These are phyloP conservation scores for Paracorniculantispora psalliotae DNA, from an alignment of 2,329 filamentous ascomycete genomes.

Conservation along the genomic window DNA sequence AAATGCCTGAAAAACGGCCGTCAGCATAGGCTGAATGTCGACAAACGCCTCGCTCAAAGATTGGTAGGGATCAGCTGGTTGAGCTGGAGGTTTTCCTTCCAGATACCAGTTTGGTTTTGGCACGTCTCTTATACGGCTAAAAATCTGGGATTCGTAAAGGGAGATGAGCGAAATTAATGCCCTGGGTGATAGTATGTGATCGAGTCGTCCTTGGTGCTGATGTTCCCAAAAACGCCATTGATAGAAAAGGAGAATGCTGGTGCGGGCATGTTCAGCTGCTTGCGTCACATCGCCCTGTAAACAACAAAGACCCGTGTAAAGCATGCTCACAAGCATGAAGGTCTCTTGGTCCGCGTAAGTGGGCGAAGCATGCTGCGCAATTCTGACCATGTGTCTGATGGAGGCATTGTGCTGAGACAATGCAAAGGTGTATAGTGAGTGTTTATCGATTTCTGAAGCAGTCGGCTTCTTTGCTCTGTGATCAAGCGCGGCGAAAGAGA, in stretches of 20 bases:
- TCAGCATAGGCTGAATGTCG: slow-evolving; percentile 5
- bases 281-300: slow-evolving; percentile 3
- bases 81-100: background rate
- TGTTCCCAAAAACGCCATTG: slow-evolving; percentile 9
- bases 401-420: slow-evolving; percentile 6
- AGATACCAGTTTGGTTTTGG: slow-evolving; percentile 9
- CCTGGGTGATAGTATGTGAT: background rate
- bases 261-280: background rate
- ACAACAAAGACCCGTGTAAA: slow-evolving; percentile 5
- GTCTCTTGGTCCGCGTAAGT: slow-evolving; percentile 9
- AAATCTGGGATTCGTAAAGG: slow-evolving; percentile 8
- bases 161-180: background rate
- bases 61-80: background rate
- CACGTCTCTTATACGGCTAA: background rate
- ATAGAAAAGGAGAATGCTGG: slow-evolving; percentile 1
- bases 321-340: slow-evolving; percentile 8
- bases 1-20: slow-evolving; percentile 3
- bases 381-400: slow-evolving; percentile 3
- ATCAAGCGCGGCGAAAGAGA: slow-evolving; percentile 5
- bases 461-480: slow-evolving; percentile 4
- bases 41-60: slow-evolving; percentile 4
- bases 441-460: background rate
- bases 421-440: background rate
- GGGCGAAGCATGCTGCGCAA: background rate
- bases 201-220: background rate